Conservation (phyloP, 345 rosid genomes). For the Draba incana region DNA sequence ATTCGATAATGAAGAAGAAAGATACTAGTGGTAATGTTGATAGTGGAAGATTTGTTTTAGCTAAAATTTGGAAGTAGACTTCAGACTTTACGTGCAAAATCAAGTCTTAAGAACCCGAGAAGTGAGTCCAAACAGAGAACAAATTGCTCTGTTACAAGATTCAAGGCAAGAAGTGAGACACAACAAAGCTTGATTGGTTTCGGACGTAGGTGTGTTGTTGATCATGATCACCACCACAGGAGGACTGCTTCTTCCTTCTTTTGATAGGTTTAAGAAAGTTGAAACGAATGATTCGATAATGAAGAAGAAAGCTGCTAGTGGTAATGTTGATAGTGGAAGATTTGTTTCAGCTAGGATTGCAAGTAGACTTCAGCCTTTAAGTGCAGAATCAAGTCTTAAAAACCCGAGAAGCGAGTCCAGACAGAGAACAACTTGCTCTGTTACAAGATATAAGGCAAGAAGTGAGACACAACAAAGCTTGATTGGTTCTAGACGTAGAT, state of each 20-base stretch:
- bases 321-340: background rate
- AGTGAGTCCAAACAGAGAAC: too few relatives aligned
- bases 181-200: background rate
- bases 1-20: background rate
- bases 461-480: background rate
- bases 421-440: too few relatives aligned
- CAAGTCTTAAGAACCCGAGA: too few relatives aligned
- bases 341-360: background rate
- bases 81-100: background rate
- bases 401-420: too few relatives aligned
- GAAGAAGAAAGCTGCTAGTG: conserved; percentile 9
- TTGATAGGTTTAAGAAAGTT: background rate
- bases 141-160: too few relatives aligned
- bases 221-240: background rate
- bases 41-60: background rate
- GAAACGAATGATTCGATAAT: conserved; percentile 4
- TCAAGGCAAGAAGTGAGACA: background rate
- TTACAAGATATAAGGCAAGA: background rate
- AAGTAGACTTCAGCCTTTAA: conserved; percentile 22
- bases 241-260: background rate
- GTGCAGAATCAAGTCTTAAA: background rate
- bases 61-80: conserved; percentile 12
- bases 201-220: background rate
- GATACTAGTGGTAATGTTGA: background rate
- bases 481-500: background rate